phyloP scores from a whole-genome alignment of 257 asterid species.

The Hygrophila difformis region DNA sequence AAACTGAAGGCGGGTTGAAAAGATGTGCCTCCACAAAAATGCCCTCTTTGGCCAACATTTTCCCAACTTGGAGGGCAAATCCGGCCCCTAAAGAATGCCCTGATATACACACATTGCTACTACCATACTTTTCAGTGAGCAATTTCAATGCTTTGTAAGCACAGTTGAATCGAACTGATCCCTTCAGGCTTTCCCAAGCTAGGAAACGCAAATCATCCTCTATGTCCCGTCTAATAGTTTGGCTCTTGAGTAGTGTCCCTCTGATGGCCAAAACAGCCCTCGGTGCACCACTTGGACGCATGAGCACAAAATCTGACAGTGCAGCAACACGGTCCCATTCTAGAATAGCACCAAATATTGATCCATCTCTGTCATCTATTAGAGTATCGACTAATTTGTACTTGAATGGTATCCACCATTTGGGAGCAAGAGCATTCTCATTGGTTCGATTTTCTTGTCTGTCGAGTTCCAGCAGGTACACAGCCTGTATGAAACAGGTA shows the following conservation, averaged over 20 bases:
- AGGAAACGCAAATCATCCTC: conserved; percentile 91
- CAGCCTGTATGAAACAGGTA: conserved; percentile 94
- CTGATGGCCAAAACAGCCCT: conserved; percentile 72
- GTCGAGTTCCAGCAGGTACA: conserved; percentile 88
- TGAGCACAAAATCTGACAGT: conserved; percentile 54
- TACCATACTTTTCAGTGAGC: conserved; percentile 58
- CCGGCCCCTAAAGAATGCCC: conserved; percentile 98
- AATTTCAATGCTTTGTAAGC: conserved; percentile 45
- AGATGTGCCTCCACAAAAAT: conserved; percentile 82
- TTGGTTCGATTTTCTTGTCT: conserved; percentile 69
- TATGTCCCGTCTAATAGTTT: conserved; percentile 78
- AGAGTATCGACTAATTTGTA: conserved; percentile 69
- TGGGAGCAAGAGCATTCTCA: conserved; percentile 85
- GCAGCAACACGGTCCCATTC: conserved; percentile 98
- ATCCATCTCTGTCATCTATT: conserved; percentile 85
- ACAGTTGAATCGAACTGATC: conserved; percentile 70
- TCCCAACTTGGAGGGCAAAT: conserved; percentile 93
- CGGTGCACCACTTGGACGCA: conserved; percentile 90
- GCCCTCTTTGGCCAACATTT: conserved; percentile 89
- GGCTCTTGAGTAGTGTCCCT: conserved; percentile 77
- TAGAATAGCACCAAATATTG: conserved; percentile 80
- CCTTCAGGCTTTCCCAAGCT: conserved; percentile 86
- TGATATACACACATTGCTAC: conserved; percentile 62
- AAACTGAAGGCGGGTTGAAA: conserved; percentile 94
- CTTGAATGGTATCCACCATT: conserved; percentile 97